phyloP scores from a whole-genome alignment of 495 filamentous ascomycete species.

The Entonaema liquescens region DNA sequence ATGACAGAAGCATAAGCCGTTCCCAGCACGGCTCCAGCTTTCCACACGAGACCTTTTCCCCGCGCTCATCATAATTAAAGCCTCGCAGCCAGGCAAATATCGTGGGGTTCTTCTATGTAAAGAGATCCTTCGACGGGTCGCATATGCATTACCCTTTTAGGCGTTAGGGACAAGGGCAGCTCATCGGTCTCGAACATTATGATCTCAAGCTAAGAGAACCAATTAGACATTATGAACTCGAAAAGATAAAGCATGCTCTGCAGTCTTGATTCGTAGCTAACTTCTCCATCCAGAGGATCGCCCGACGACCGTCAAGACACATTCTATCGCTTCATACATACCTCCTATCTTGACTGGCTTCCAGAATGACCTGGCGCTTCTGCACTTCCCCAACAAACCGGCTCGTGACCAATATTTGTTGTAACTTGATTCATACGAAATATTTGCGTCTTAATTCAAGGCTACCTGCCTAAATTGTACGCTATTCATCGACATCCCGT shows the following conservation, averaged over 20 bases:
- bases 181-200: constrained; percentile 7
- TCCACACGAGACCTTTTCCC: constrained; percentile 10
- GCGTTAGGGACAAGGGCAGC: constrained; percentile 10
- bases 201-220: background rate
- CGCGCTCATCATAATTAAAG: constrained; percentile 19
- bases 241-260: background rate
- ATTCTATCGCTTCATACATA: constrained; percentile 50
- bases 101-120: constrained; percentile 14
- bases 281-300: constrained; percentile 17
- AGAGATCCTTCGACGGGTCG: background rate
- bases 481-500: constrained; percentile 45
- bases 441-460: constrained; percentile 52
- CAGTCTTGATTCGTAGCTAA: background rate
- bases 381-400: constrained; percentile 46
- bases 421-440: constrained; percentile 51
- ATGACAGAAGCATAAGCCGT: constrained; percentile 29
- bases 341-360: constrained; percentile 46
- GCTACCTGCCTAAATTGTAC: too few relatives aligned
- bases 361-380: constrained; percentile 49
- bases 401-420: constrained; percentile 52
- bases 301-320: constrained; percentile 39
- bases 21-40: constrained; percentile 13
- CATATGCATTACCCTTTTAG: constrained; percentile 13
- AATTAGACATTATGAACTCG: background rate
- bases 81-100: constrained; percentile 14